Evolutionary conservation across 1,139 yeast genomes (phyloP), one percentile per base, ranked within the genome.

Genomic region (Hyphopichia pseudoburtonii): DNA sequence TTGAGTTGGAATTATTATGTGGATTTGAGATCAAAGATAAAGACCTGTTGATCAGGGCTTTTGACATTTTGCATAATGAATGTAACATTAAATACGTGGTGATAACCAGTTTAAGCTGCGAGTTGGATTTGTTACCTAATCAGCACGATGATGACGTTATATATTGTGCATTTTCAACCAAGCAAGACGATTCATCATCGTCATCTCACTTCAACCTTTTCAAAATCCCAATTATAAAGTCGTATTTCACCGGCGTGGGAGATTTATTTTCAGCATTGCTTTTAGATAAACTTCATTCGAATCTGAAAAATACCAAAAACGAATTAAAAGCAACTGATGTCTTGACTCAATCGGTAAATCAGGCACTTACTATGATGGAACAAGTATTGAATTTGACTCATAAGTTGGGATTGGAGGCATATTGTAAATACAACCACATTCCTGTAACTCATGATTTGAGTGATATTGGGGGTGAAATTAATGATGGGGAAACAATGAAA

Each of bases 221-320:
- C 58, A 58, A 69, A 48, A 67, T 81, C 14, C 80, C 82, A 4
- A 60, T 69, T 30, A 75, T 87, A 37, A 72, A 82, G 33, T 82
- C 90, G 2, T 82, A 83, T 45, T 90, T 90, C 57, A 85, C 94
- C 2, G 97, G 98, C 0, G 89, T 92, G 4, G 98, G 98, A 2
- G 98, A 92, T 52, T 64, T 92, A 30, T 88, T 92, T 56, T 78
- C 95, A 0, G 95, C 96, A 0, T 57, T 90, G 32, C 58, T 89
- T 28, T 58, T 86, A 2, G 92, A 87, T 60, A 70, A 82, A 40
- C 62, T 77, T 34, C 64, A 66, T 49, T 59, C 61, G 28, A 62
- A 64, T 42, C 39, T 44, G 17, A 38, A 38, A 12, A 17, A 24
- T 6, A 11, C 33, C 6, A 17, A 33, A 21, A 21, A 21, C 11